Evolutionary conservation across 163 green algal genomes (phyloP), one percentile per base, ranked within the genome.

Genomic region (Volvox carteri): DNA sequence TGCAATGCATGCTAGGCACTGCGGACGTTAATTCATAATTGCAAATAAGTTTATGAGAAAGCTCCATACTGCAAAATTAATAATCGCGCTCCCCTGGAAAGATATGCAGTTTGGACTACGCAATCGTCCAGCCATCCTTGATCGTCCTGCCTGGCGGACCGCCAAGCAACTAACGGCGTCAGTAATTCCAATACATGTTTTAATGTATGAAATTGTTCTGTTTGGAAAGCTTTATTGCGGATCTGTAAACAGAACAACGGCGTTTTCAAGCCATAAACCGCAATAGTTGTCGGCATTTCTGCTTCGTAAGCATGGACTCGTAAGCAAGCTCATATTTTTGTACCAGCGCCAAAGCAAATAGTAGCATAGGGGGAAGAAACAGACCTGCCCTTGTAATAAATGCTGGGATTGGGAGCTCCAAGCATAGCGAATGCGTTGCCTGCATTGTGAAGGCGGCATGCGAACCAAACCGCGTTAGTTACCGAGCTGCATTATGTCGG

Each of bases 341-440:
- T 16, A 60, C 14, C 50, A 60, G 50, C 14, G 50, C 16, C 50
- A 60, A 25, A 12, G 16, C 50, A 60, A 16, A 60, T 60, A 60
- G 12, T 25, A 16, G 50, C 50, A 25, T 12, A 60, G 50, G 16
- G 14, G 50, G 50, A 58, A 58, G 50, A 16, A 9, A 79, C 44
- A 16, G 28, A 85, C 77, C 77, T 68, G 54, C 77, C 77, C 54
- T 85, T 73, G n/a, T 12, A 85, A 28, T 74, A 85, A 30, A 85
- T 42, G 6, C 74, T 54, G 21, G 77, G 54, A 19, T 85, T 9
- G 16, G 77, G 77, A 58, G 58, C 54, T 5, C 77, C 77, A 35
- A 35, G 35, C 3, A 37, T 54, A 9, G 11, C 16, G 30, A 85
- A 58, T 1, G 23, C n/a, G 23, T 74, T 74, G 35, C 77, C 77